phyloP scores from a whole-genome alignment of 2,329 filamentous ascomycete species.

The Aspergillus fijiensis region DNA sequence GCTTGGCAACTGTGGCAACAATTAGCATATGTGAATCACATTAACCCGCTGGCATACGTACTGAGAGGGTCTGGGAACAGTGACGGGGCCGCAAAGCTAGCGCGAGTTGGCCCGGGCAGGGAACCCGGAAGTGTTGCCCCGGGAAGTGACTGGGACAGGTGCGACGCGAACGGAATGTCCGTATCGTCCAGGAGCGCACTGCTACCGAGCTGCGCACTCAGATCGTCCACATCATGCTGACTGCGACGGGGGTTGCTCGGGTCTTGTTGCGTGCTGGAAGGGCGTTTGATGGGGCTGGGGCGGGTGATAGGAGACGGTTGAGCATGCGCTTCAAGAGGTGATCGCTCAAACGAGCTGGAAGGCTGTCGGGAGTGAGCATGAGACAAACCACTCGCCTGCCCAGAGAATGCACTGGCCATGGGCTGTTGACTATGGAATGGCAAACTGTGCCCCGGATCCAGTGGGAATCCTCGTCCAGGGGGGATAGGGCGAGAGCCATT shows the following conservation, averaged over 20 bases:
- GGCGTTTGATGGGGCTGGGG: slow-evolving; percentile 83
- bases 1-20: slow-evolving; percentile 31
- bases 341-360: slow-evolving; percentile 62
- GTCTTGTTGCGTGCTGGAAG: slow-evolving; percentile 66
- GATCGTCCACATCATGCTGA: slow-evolving; percentile 65
- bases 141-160: slow-evolving; percentile 45
- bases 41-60: not conserved
- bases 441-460: slow-evolving; percentile 47
- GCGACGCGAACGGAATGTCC: slow-evolving; percentile 63
- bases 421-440: slow-evolving; percentile 47
- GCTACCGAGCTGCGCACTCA: slow-evolving; percentile 81
- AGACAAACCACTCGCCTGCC: slow-evolving; percentile 42
- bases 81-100: slow-evolving; percentile 43
- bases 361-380: slow-evolving; percentile 71
- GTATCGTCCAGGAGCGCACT: slow-evolving; percentile 78
- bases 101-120: slow-evolving; percentile 41
- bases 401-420: slow-evolving; percentile 35
- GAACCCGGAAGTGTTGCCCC: slow-evolving; percentile 56
- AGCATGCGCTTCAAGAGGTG: slow-evolving; percentile 58
- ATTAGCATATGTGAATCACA: slow-evolving; percentile 15
- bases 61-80: slow-evolving; percentile 46
- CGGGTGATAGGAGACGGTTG: slow-evolving; percentile 73
- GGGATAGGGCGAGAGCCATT: slow-evolving; percentile 60
- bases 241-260: slow-evolving; percentile 39
- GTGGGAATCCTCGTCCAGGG: slow-evolving; percentile 55